Base-by-base conservation (phyloP, 2,329 filamentous ascomycete genomes). In the Talaromyces sp. region DNA sequence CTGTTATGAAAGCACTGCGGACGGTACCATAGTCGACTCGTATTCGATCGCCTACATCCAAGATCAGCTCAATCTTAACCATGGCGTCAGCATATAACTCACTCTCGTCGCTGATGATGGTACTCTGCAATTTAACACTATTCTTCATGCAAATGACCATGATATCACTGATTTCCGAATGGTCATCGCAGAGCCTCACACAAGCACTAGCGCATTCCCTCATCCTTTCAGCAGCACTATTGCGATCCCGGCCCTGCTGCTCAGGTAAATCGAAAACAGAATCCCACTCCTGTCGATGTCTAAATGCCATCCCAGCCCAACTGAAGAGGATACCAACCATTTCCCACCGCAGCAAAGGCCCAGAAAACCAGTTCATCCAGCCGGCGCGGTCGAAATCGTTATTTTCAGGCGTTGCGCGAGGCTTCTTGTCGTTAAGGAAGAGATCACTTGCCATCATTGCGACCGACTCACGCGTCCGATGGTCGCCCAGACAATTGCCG, bases 311-410 rank as follows among this genome's bases (percentile, higher is more conserved):
- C 65, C 33, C 5, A 63, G 67, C 68, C 60, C 69, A 45, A 2
- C 66, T 65, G 35, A 67, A 71, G n/a, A 69, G 66, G 27, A 70
- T 56, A 7, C 69, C 69, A 35, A 71, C 48, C 60, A 68, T 68
- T 45, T 71, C 69, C 67, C 68, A 70, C 41, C 68, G 62, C 3
- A 71, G 45, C 47, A 65, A 67, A 13, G 61, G 50, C 1, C 65
- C 68, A 3, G 62, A 7, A 9, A 60, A 60, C 57, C 37, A 60
- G 11, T 56, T 56, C 31, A 56, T 35, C 52, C 52, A 56, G 6
- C 52, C 33, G 1, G 27, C 6, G 16, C 8, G 3, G 4, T 56
- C 52, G 16, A 37, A 56, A 37, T 19, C 16, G 11, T 33, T 35
- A 1, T n/a, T 35, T 3, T 56, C 52, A 56, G 52, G 27, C 9